These are phyloP conservation scores for Agarophyton chilense DNA, from an alignment of 23 red algal genomes.

Conservation along the genomic window DNA sequence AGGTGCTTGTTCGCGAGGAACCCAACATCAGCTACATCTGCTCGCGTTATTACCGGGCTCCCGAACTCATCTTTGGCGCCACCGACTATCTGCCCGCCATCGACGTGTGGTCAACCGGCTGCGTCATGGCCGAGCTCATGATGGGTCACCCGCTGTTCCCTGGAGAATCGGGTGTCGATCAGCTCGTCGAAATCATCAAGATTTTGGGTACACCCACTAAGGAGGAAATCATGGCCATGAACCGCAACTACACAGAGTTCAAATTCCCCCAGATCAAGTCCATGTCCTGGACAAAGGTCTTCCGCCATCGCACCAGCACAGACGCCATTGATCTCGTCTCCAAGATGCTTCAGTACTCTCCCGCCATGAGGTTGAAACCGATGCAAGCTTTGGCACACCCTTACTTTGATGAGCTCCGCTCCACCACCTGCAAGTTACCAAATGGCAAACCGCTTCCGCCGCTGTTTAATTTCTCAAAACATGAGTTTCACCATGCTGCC, in stretches of 20 bases:
- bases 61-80: conserved; percentile 94
- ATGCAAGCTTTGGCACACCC: conserved; percentile 88
- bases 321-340: conserved; percentile 93
- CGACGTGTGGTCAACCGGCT: conserved; percentile 95
- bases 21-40: conserved; percentile 97
- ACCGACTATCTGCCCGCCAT: conserved; percentile 92
- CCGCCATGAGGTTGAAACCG: conserved; percentile 73
- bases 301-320: conserved; percentile 70
- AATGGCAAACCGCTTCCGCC: conserved; percentile 87
- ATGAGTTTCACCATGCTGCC: conserved; percentile 85
- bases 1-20: conserved; percentile 88
- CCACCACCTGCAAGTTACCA: conserved; percentile 54
- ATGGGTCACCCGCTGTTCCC: conserved; percentile 94
- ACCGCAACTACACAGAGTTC: conserved; percentile 94
- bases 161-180: conserved; percentile 92
- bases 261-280: conserved; percentile 91
- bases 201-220: conserved; percentile 90
- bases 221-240: conserved; percentile 94
- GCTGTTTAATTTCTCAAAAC: conserved; percentile 95
- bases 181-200: conserved; percentile 98
- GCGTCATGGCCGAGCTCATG: conserved; percentile 97
- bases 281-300: conserved; percentile 76
- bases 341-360: conserved; percentile 91
- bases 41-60: conserved; percentile 94
- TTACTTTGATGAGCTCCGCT: conserved; percentile 95